Percentiles rank a stretch among this genome's conserved stretches.
Evolutionary conservation across 129 eudicot species (phyloP).

Genomic region (Lactuca sativa): DNA sequence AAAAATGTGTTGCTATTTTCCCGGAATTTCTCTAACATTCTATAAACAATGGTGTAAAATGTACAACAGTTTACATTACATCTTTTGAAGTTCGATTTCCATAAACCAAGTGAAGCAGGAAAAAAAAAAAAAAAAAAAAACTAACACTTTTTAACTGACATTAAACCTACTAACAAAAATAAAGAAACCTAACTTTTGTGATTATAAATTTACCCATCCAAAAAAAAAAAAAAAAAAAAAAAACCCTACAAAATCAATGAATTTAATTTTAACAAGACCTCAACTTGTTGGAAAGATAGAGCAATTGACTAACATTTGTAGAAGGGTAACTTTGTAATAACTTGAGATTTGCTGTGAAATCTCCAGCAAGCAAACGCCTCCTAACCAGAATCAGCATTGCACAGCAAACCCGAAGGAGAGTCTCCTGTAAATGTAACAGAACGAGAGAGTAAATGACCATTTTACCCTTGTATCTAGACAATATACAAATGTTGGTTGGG

Average conservation of each 20-base stretch:
- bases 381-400: conserved; percentile 55
- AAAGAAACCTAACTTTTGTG: neutral
- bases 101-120: neutral
- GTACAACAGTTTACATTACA: conserved; percentile 25
- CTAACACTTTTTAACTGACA: conserved; percentile 23
- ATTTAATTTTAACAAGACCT: conserved; percentile 26
- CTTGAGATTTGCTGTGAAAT: conserved; percentile 52
- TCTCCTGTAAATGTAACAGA: conserved; percentile 34
- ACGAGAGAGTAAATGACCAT: neutral
- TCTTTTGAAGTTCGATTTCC: neutral
- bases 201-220: neutral
- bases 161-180: conserved; percentile 16
- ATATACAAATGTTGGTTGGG: neutral
- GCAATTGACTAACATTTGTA: conserved; percentile 37
- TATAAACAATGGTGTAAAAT: neutral
- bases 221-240: neutral
- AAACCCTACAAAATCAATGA: conserved; percentile 19
- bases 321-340: conserved; percentile 56
- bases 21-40: neutral
- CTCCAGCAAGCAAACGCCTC: conserved; percentile 49
- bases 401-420: conserved; percentile 54
- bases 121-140: conserved; percentile 9
- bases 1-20: no score
- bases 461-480: neutral
- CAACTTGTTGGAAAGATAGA: conserved; percentile 39